These are phyloP conservation scores for Albugo laibachii DNA, from an alignment of 352 stramenopile genomes.

Conservation along the genomic window DNA sequence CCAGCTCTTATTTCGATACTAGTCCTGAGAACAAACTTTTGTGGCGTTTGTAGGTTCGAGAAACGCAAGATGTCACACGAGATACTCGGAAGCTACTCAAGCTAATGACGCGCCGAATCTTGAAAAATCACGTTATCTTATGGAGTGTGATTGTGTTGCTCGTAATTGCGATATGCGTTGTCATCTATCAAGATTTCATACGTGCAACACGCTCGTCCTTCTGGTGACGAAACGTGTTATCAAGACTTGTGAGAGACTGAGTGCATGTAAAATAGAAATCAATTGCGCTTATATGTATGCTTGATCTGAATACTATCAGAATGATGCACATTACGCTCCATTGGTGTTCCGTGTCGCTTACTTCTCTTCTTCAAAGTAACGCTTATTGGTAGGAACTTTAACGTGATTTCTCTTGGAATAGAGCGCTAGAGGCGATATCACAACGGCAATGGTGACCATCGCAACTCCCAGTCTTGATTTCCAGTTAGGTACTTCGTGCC, in stretches of 20 bases:
- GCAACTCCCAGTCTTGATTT: constrained; percentile 51
- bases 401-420: constrained; percentile 45
- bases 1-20: not conserved
- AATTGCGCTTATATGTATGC: too few relatives aligned
- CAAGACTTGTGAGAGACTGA: too few relatives aligned
- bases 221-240: too few relatives aligned
- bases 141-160: constrained; percentile 59
- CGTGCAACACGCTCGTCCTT: constrained; percentile 1
- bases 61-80: constrained; percentile 42
- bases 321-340: too few relatives aligned
- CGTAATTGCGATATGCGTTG: constrained; percentile 39
- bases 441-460: constrained; percentile 23
- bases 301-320: too few relatives aligned
- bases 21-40: not conserved
- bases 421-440: constrained; percentile 33
- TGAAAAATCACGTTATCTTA: constrained; percentile 63
- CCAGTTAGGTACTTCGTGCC: constrained; percentile 70
- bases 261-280: too few relatives aligned
- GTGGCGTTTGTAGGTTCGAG: constrained; percentile 22
- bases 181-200: constrained; percentile 69
- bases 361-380: too few relatives aligned
- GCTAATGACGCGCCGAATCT: constrained; percentile 51
- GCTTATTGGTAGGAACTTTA: not conserved
- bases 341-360: too few relatives aligned
- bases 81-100: constrained; percentile 46